These are phyloP conservation scores for Akanthomyces muscarius DNA, from an alignment of 2,329 filamentous ascomycete species.

Conservation along the genomic window DNA sequence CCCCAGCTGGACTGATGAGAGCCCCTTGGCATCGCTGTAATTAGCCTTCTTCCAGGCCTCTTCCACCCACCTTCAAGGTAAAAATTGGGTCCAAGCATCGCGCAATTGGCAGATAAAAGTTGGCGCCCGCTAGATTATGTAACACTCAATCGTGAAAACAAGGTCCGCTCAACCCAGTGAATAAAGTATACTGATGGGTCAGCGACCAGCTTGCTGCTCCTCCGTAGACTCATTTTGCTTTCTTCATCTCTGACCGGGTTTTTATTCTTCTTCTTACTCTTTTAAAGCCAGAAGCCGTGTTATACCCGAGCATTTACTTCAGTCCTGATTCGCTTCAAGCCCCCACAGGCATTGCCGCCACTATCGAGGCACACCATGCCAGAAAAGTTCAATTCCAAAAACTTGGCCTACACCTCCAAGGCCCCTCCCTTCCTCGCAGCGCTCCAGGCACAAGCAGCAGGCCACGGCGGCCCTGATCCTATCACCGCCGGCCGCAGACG, in stretches of 20 bases:
- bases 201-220: neutral
- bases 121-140: neutral
- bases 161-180: too few relatives aligned
- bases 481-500: slow-evolving; percentile 47
- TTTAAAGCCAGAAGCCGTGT: too few relatives aligned
- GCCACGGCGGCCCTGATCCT: slow-evolving; percentile 47
- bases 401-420: slow-evolving; percentile 55
- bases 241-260: too few relatives aligned
- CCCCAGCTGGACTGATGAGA: neutral
- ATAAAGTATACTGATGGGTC: too few relatives aligned
- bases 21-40: neutral
- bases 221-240: neutral
- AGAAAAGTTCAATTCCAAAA: slow-evolving; percentile 59
- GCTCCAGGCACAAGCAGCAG: slow-evolving; percentile 45
- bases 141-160: neutral
- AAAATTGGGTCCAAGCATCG: neutral
- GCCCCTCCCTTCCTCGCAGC: slow-evolving; percentile 53
- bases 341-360: neutral
- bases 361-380: slow-evolving; percentile 28
- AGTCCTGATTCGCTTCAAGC: neutral
- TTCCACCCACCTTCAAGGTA: neutral
- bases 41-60: neutral
- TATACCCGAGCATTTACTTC: too few relatives aligned
- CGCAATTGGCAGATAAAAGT: neutral
- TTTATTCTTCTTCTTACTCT: too few relatives aligned